Evolutionary conservation across 345 rosid genomes (phyloP), one percentile per base, ranked within the genome.

Genomic region (Melaleuca quinquenervia): DNA sequence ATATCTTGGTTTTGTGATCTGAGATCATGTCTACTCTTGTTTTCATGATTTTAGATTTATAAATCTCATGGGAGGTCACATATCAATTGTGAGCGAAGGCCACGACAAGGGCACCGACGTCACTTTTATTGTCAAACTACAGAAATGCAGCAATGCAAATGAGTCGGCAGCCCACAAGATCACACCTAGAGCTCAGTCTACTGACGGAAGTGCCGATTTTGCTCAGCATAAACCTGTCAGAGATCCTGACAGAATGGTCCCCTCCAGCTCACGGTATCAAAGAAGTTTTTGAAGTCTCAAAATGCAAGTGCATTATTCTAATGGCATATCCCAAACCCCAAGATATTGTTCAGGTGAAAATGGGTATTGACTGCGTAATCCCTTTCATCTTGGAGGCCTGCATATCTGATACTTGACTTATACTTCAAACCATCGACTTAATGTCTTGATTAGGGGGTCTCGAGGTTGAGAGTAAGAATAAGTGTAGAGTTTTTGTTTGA

Each of bases 51-150:
- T 26, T 90, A 97, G 98, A 90, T 97, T 95, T 90, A 94, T 94
- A n/a, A 92, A 90, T 90, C 91, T 96, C 88, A 97, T 97, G 99
- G 96, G 95, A 85, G 98, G 99, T 52, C 92, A 95, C 89, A 94
- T 96, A 84, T 94, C 98, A 95, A 91, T 97, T 16, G 98, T 95
- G 88, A 97, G 99, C 7, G 96, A 97, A 76, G 99, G 99, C 56
- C 84, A 89, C 45, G 91, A 89, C 74, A 96, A 96, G 91, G 99
- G 99, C 48, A 88, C 95, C 87, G 86, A 85, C 5, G 93, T 93
- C 11, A 91, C 95, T 11, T 93, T 97, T 89, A 87, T 95, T 15
- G 88, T 97, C 82, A 94, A 90, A 89, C 96, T 97, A 1, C 96
- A 95, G 82, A 87, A 91, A 21, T 92, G 93, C 91, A 92, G 88